Conservation (phyloP, 2,329 filamentous ascomycete genomes). For the Chalara sp. region DNA sequence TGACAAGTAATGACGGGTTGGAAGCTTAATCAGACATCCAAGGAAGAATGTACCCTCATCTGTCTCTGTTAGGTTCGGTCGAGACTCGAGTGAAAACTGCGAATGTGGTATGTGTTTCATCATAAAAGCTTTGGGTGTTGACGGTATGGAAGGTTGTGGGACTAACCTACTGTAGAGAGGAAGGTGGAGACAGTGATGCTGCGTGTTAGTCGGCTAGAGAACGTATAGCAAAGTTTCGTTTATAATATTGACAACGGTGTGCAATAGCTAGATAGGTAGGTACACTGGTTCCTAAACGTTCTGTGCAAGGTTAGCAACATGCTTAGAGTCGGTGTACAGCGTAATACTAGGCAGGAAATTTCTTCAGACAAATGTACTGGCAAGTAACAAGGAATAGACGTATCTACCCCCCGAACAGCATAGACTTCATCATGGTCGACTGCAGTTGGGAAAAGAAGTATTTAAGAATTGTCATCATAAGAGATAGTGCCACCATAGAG, state of each 20-base stretch:
- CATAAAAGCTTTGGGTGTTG: slow-evolving; percentile 36
- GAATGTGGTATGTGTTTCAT: slow-evolving; percentile 76
- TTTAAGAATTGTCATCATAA: slow-evolving; percentile 62
- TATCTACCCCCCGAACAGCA: slow-evolving; percentile 44
- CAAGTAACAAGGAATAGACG: slow-evolving; percentile 71
- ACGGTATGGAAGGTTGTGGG: slow-evolving; percentile 2
- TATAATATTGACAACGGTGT: no score
- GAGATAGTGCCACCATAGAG: not conserved
- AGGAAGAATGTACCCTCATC: slow-evolving; percentile 65
- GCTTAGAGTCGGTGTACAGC: no score
- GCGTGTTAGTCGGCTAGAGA: slow-evolving; percentile 1
- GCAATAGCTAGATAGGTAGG: no score
- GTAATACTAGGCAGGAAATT: not conserved
- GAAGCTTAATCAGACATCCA: slow-evolving; percentile 59
- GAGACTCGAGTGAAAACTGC: slow-evolving; percentile 82
- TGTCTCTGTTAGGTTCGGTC: slow-evolving; percentile 57
- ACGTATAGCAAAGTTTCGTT: not conserved
- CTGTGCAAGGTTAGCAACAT: no score
- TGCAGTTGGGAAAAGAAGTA: slow-evolving; percentile 80
- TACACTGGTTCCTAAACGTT: no score
- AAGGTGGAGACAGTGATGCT: not conserved
- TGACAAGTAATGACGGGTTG: not conserved
- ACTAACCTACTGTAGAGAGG: slow-evolving; percentile 8
- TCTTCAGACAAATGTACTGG: slow-evolving; percentile 80
- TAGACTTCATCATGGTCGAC: slow-evolving; percentile 79